Base-by-base conservation (phyloP, 495 filamentous ascomycete genomes). In the Penicillium egyptiacum region DNA sequence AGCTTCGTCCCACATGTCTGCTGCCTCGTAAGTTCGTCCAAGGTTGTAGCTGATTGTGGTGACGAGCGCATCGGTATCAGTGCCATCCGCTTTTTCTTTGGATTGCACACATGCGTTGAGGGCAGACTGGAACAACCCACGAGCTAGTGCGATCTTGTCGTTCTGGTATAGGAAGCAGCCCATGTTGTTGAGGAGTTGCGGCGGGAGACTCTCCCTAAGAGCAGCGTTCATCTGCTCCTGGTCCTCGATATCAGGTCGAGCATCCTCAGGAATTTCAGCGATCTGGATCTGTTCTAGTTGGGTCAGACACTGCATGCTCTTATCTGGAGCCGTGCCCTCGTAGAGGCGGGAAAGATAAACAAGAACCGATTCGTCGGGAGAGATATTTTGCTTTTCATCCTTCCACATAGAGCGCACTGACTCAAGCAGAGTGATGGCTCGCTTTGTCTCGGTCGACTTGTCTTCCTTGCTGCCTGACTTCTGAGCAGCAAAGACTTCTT, bases 21-120 rank as follows among this genome's bases (percentile, higher is more conserved):
- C 86, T 1, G 90, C 87, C 71, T 98, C 94, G 64, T 96, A 96
- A 22, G 91, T 93, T n/a, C 94, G 83, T n/a, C 88, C 94, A 26
- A 98, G 84, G 68, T 98, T 98, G 75, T 91, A 98, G 60, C 88
- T 92, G 63, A 98, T 92, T 5, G 91, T 96, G 0, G 92, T 96
- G 25, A 96, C 86, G 5, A 98, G 81, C 3, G 91, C 90, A 67
- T 98, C 94, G 1, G 84, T 88, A 65, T 96, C 92, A n/a, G 83
- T 71, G 3, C 82, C 81, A 22, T 65, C 51, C 25, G 72, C 68
- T 61, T 86, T 85, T 59, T 81, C 85, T 17, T 85, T 69, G 42
- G 87, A 85, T 57, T 86, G 84, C 19, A 91, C 83, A 66, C 93
- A 96, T n/a, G 91, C 86, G 56, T 86, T 88, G 30, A 98, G 77